Base-by-base conservation (phyloP, 2,329 filamentous ascomycete genomes). In the Nothopassalora personata region DNA sequence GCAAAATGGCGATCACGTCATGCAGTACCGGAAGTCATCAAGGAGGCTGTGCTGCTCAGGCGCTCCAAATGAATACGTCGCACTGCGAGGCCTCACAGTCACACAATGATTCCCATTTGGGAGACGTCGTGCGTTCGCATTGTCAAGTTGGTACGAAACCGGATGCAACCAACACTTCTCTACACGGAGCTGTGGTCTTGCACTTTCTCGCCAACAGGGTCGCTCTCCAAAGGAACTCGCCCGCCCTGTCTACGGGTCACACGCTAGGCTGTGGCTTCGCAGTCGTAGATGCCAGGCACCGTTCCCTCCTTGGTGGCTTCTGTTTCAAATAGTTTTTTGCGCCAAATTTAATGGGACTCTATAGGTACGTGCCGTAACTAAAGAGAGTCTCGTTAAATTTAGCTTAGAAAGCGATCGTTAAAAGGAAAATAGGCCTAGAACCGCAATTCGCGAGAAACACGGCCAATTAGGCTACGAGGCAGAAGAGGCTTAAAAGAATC, bases 201-300 rank as follows among this genome's bases (percentile, higher is more conserved):
- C 3, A 18, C 28, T 15, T 5, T 51, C 28, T 19, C 11, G 19
- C 46, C 46, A 49, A 49, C 11, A 10, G 4, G 18, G 10, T 28
- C 11, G 46, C 15, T 18, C 8, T 30, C 5, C 46, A 15, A 49
- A 30, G 10, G 28, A 13, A 19, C 46, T 49, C 23, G 46, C 19
- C 8, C 46, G 10, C 5, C 13, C 8, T n/a, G 15, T 45, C 36
- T 11, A 46, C 19, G 13, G 43, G 3, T 27, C 7, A 47, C 23
- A 23, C 50, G 18, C 50, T 30, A 31, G 23, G 6, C 19, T 43
- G 60, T 62, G 62, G 60, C 60, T 62, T 57, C 53, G 62, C 54
- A 48, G 36, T 54, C 46, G 61, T 58, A 60, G 55, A 59, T 58
- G 53, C 53, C 48, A 60, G 53, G 60, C 54, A 57, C 46, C 34